Base-by-base conservation (phyloP, 768 basidiomycete species). In the Mycena epipterygia region DNA sequence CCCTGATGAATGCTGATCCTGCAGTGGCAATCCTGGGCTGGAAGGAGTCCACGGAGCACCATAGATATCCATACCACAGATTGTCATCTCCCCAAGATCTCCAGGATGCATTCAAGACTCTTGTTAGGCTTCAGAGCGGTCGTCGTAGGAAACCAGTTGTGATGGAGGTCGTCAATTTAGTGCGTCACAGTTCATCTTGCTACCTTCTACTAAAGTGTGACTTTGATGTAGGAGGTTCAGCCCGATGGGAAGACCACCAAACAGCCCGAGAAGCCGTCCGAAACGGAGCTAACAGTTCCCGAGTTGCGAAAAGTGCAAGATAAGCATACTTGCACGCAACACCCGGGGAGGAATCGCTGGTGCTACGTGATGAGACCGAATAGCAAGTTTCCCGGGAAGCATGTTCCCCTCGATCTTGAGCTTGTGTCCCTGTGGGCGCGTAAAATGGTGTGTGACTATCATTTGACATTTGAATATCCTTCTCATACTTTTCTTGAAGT, bases 291-390 rank as follows among this genome's bases (percentile, higher is more conserved):
- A 16, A 17, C 39, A 11, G 39, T 56, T 41, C 63, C 63, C 41
- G 63, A 64, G 41, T 29, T 64, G 4, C 23, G 41, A 29, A 48
- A 64, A 12, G 41, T 64, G 30, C 23, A 64, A 29, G 53, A 23
- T 1, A 42, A 56, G n/a, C 63, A 55, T 35, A 56, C 44, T 5
- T 64, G 63, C 17, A 52, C 63, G 12, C 7, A 17, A 35, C 63
- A 64, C 25, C 63, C 63, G 5, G 63, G 63, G 11, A 64, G 35
- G 11, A 64, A 64, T 37, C 17, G 63, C 8, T 64, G 63, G 52
- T 64, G 63, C 63, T 64, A 64, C 37, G 63, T 64, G 29, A 55
- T 64, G 51, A 19, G 23, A 7, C 52, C 63, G 1, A 27, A 16
- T 21, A 55, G 52, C 42, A 46, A 30, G 27, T 32, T 32, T 39